Conservation (phyloP, 352 stramenopile genomes). For the Phytophthora palmivora region DNA sequence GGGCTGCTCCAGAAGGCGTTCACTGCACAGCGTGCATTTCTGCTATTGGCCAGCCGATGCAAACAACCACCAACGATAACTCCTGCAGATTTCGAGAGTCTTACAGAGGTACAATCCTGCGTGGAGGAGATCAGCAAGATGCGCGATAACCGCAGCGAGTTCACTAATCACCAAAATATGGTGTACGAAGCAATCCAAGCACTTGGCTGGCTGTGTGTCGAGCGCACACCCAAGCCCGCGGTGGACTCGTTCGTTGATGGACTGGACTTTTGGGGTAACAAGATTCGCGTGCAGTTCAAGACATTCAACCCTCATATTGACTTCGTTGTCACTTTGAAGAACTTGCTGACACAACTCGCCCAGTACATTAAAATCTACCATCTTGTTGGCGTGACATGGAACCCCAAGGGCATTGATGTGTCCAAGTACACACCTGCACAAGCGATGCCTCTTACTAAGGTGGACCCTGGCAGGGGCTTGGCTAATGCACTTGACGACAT, state of each 20-base stretch:
- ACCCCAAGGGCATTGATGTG: constrained; percentile 82
- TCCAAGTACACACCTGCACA: constrained; percentile 47
- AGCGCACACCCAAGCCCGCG: constrained; percentile 92
- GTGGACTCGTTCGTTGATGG: constrained; percentile 96
- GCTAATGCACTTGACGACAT: constrained; percentile 91
- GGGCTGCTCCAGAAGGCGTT: constrained; percentile 91
- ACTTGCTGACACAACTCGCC: constrained; percentile 90
- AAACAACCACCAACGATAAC: constrained; percentile 91
- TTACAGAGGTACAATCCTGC: constrained; percentile 55
- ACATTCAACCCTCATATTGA: constrained; percentile 91
- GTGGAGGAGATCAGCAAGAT: constrained; percentile 84
- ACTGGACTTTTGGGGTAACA: constrained; percentile 98
- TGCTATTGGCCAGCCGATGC: constrained; percentile 93
- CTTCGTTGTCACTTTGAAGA: constrained; percentile 96
- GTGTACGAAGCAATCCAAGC: constrained; percentile 89
- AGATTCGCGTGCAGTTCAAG: constrained; percentile 97
- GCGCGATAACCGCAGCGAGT: constrained; percentile 85
- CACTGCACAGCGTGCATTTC: constrained; percentile 88
- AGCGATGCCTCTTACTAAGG: constrained; percentile 25
- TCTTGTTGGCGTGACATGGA: constrained; percentile 95
- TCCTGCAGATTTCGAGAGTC: constrained; percentile 70
- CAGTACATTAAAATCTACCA: constrained; percentile 96
- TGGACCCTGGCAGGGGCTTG: constrained; percentile 66
- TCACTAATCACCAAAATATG: constrained; percentile 90
- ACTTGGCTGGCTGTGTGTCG: constrained; percentile 81